Conservation (phyloP, 2,329 filamentous ascomycete species). For the Colletotrichum nymphaeae region DNA sequence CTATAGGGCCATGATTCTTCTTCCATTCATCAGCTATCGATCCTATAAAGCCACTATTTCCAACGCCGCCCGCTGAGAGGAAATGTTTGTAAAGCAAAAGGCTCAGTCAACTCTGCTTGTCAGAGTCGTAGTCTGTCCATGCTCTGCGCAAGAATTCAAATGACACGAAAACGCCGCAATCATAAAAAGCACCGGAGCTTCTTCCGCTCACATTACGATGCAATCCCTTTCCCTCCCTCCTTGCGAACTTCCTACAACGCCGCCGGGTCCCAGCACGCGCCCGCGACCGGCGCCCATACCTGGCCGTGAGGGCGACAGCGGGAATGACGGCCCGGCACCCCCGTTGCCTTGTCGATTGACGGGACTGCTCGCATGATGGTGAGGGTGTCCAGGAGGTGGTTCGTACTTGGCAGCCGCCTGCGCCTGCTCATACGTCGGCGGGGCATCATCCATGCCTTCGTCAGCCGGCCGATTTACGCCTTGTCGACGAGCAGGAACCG, state of each 20-base stretch:
- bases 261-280: conserved; percentile 25
- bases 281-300: conserved; percentile 30
- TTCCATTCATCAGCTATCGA: conserved; percentile 10
- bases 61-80: conserved; percentile 23
- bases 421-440: conserved; percentile 69
- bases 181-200: not conserved
- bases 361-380: conserved; percentile 57
- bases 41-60: conserved; percentile 7
- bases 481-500: conserved; percentile 50
- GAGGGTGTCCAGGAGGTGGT: conserved; percentile 63
- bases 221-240: conserved; percentile 51
- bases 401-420: conserved; percentile 62
- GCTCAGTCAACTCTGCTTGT: not conserved
- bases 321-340: conserved; percentile 23
- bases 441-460: conserved; percentile 60
- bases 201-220: conserved; percentile 56
- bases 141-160: not conserved
- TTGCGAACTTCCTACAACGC: conserved; percentile 23
- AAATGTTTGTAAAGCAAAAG: conserved; percentile 2
- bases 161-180: conserved; percentile 18
- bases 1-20: not conserved
- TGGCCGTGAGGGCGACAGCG: conserved; percentile 17
- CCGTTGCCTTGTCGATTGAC: conserved; percentile 29
- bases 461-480: conserved; percentile 51
- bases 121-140: not conserved